Conservation (phyloP, 192 early-diverging fungal species). For the Umbelopsis isabellina region DNA sequence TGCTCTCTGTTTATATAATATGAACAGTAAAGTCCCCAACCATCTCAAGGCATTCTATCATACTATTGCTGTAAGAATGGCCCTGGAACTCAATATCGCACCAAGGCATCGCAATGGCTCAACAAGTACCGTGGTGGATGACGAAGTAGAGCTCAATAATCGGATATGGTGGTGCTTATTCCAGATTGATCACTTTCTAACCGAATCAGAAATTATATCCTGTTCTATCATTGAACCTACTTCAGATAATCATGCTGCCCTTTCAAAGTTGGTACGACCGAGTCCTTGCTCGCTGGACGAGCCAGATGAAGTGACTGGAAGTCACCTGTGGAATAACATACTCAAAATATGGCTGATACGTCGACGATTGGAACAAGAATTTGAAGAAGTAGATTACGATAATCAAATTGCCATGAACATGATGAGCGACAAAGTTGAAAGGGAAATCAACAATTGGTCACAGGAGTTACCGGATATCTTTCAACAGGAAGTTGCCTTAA, state of each 20-base stretch:
- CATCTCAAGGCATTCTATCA: constrained; percentile 29
- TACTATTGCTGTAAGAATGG: constrained; percentile 32
- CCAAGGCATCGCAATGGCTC: neutral
- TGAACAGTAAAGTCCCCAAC: constrained; percentile 21
- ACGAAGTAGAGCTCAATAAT: constrained; percentile 26
- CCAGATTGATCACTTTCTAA: constrained; percentile 32
- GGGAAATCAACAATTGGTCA: constrained; percentile 6
- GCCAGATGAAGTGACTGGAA: constrained; percentile 29
- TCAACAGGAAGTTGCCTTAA: constrained; percentile 8
- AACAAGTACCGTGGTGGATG: neutral
- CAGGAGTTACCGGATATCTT: constrained; percentile 20
- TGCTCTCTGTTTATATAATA: constrained; percentile 27
- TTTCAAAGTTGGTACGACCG: constrained; percentile 19
- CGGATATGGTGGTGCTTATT: constrained; percentile 36
- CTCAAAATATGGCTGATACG: constrained; percentile 31
- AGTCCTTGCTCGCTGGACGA: constrained; percentile 29
- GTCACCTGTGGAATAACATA: constrained; percentile 24
- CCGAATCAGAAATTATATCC: constrained; percentile 24
- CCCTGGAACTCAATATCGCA: constrained; percentile 17
- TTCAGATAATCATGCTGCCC: constrained; percentile 26
- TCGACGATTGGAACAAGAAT: constrained; percentile 16
- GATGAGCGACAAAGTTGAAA: constrained; percentile 16
- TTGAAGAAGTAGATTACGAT: constrained; percentile 18
- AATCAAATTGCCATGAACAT: neutral
- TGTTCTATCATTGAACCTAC: constrained; percentile 28